A percentile compares a stretch with the other conserved stretches of the same genome.
phyloP scores from a whole-genome alignment of 805 yeast genomes.

The Zygoascus bituminiphila region DNA sequence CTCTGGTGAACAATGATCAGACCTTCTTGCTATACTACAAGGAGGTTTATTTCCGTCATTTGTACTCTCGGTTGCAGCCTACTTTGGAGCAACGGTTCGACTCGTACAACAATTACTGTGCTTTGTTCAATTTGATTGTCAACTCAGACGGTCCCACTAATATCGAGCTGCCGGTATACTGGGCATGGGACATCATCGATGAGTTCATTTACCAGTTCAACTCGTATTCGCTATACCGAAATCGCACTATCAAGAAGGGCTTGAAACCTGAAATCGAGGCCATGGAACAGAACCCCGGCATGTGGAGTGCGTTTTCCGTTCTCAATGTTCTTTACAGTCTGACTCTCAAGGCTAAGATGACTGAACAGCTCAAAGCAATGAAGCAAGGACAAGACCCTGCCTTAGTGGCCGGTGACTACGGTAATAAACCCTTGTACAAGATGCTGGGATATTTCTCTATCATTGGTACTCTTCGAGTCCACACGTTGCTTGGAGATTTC shows the following conservation, averaged over 20 bases:
- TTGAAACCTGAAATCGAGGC: slow-evolving; percentile 30
- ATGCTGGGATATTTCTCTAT: slow-evolving; percentile 41
- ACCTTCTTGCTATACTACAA: slow-evolving; percentile 39
- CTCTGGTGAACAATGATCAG: slow-evolving; percentile 38
- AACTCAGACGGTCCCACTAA: slow-evolving; percentile 38
- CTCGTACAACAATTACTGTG: slow-evolving; percentile 43
- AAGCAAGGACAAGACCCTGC: slow-evolving; percentile 26
- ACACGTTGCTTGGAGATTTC: slow-evolving; percentile 43
- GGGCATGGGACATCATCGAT: slow-evolving; percentile 47
- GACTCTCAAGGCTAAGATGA: slow-evolving; percentile 34
- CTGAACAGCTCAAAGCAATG: slow-evolving; percentile 33
- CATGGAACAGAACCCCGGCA: slow-evolving; percentile 33
- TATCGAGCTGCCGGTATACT: slow-evolving; percentile 40
- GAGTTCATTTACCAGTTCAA: slow-evolving; percentile 46
- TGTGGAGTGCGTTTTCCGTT: slow-evolving; percentile 41
- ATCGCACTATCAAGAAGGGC: slow-evolving; percentile 30
- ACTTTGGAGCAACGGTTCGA: slow-evolving; percentile 38
- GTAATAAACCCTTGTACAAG: slow-evolving; percentile 36
- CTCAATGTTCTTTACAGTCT: slow-evolving; percentile 42
- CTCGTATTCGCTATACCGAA: slow-evolving; percentile 36
- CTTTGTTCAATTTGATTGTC: slow-evolving; percentile 38
- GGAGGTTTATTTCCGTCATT: slow-evolving; percentile 43
- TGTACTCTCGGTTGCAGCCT: slow-evolving; percentile 38
- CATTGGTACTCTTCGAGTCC: slow-evolving; percentile 43
- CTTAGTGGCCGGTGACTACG: slow-evolving; percentile 37